Base-by-base conservation (phyloP, 2,329 filamentous ascomycete species). In the Alternaria sp. region DNA sequence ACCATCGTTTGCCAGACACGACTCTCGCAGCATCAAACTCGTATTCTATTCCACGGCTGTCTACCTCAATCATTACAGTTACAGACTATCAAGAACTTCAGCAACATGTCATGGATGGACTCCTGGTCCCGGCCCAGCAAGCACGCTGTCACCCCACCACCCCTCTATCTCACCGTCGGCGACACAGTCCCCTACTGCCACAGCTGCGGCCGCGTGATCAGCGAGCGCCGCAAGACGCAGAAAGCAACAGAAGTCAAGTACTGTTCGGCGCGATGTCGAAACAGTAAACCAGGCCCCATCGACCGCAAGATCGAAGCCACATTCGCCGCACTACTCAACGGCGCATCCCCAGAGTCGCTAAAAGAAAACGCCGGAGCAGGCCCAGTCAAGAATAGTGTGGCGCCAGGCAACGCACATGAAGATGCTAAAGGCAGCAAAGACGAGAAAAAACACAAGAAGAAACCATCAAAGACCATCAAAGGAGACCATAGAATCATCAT, bases 151-250 rank as follows among this genome's bases (percentile, higher is more conserved):
- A 77, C 76, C 1, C 85, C 85, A 10, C 81, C 83, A 9, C 85
- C 85, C 0, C 81, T 82, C 48, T 88, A 88, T 65, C 77, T 87
- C 26, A 77, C 77, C 1, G 68, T 76, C 2, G 79, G 80, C 41
- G 82, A 84, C 46, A 71, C 77, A 26, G 82, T 81, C 0, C 81
- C 82, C 0, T 87, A 87, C 69, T 87, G 85, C 63, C 81, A 82
- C 60, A 81, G 82, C 11, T 88, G 85, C 63, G 85, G 86, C 1
- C 79, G 85, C 39, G 80, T 85, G 2, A 86, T 86, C 37, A 80
- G 82, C 62, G 71, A 73, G 69, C 59, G 67, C 29, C 73, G 74
- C 23, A 78, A 78, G 45, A 68, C 66, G 2, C 65, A 72, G 17
- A 61, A 72, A 5, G 67, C 72, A n/a, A 65, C 72, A 26, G 66